Percentiles rank a stretch among this genome's conserved stretches.
Evolutionary conservation across 2,329 filamentous ascomycete species (phyloP).

Genomic region (Colletotrichum viniferum): DNA sequence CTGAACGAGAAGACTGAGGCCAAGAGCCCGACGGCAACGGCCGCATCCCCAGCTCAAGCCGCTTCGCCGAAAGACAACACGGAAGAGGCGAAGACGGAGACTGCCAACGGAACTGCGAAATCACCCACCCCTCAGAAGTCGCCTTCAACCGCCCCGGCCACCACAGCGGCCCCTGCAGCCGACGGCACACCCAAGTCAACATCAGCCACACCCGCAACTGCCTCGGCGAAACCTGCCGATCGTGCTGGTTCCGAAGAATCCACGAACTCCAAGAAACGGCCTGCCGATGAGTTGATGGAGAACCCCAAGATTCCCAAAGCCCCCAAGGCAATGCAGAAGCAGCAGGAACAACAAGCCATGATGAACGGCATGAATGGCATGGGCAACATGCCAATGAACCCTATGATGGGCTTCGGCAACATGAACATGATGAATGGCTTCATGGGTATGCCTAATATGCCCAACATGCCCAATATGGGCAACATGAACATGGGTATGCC

Average conservation of each 20-base stretch:
- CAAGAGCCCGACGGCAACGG: conserved; percentile 48
- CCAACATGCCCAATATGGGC: conserved; percentile 30
- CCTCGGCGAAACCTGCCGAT: conserved; percentile 25
- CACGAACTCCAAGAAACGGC: conserved; percentile 74
- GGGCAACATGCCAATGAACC: conserved; percentile 35
- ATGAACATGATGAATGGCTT: conserved; percentile 28
- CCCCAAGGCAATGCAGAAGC: conserved; percentile 68
- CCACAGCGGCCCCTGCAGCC: conserved; percentile 7
- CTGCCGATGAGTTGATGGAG: conserved; percentile 74
- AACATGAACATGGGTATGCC: conserved; percentile 32
- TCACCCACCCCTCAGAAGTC: conserved; percentile 35
- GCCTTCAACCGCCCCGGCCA: conserved; percentile 24
- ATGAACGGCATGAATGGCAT: conserved; percentile 51
- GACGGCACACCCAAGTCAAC: conserved; percentile 35
- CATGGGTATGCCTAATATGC: conserved; percentile 40
- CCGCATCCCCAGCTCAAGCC: conserved; percentile 32
- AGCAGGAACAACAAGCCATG: conserved; percentile 53
- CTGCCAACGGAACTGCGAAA: conserved; percentile 19
- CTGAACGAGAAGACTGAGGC: conserved; percentile 61
- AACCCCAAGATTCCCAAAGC: conserved; percentile 70
- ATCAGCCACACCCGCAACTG: conserved; percentile 30
- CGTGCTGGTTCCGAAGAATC: conserved; percentile 28
- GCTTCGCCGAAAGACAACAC: conserved; percentile 31
- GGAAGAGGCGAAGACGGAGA: conserved; percentile 4
- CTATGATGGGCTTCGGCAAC: conserved; percentile 28